These are phyloP conservation scores for Solanum megistacrolobum DNA, from an alignment of 257 asterid genomes.

Conservation along the genomic window DNA sequence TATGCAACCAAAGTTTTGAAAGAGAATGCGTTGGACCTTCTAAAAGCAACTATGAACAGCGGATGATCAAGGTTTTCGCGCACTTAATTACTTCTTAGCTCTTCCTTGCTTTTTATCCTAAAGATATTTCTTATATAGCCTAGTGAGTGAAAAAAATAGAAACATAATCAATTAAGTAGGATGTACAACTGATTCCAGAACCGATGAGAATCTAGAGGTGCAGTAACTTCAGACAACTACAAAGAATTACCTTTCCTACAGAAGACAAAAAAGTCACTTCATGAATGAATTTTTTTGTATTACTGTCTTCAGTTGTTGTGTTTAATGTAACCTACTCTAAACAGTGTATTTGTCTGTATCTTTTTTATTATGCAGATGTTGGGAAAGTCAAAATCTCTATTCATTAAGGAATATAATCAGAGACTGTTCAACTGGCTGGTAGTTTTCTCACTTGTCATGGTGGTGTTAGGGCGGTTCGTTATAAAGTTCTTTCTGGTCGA, in stretches of 20 bases:
- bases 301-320: neutral
- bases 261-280: neutral
- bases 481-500: constrained; percentile 73
- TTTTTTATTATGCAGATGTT: constrained; percentile 59
- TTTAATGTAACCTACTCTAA: neutral
- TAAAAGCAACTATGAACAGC: constrained; percentile 65
- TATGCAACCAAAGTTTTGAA: constrained; percentile 83
- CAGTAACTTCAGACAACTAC: neutral
- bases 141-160: neutral
- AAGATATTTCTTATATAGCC: neutral
- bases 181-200: neutral
- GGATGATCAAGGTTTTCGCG: constrained; percentile 70
- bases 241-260: neutral
- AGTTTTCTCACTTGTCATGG: constrained; percentile 90
- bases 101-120: neutral
- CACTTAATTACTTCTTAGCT: neutral
- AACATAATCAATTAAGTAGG: neutral
- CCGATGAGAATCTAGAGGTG: neutral
- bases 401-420: constrained; percentile 90
- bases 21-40: constrained; percentile 88
- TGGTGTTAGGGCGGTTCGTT: constrained; percentile 87
- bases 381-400: constrained; percentile 79
- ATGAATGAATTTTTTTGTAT: neutral
- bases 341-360: neutral
- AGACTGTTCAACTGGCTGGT: constrained; percentile 96